These are phyloP conservation scores for Cyberlindnera veronae DNA, from an alignment of 805 yeast species.

Conservation along the genomic window DNA sequence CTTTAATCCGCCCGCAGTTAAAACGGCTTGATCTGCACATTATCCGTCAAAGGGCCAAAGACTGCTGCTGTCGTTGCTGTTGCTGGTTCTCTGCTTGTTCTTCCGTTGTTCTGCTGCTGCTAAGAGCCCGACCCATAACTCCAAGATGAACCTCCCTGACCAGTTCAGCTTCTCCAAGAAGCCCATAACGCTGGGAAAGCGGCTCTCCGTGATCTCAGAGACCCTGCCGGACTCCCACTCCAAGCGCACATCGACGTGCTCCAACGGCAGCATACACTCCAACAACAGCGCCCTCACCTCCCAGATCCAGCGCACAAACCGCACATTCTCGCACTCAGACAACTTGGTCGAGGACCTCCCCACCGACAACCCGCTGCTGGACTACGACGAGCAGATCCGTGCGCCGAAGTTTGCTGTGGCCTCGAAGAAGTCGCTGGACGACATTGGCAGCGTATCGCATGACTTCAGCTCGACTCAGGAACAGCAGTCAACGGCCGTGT, in stretches of 20 bases:
- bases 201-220: slow-evolving; percentile 25
- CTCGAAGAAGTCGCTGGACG: slow-evolving; percentile 15
- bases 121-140: not conserved
- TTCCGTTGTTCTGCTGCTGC: no score
- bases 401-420: slow-evolving; percentile 26
- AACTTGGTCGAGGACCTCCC: slow-evolving; percentile 15
- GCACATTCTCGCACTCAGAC: slow-evolving; percentile 6
- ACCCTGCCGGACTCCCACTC: slow-evolving; percentile 17
- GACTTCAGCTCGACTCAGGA: not conserved
- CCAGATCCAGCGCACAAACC: slow-evolving; percentile 7
- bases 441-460: slow-evolving; percentile 5
- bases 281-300: slow-evolving; percentile 3
- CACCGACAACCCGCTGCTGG: slow-evolving; percentile 26
- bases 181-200: slow-evolving; percentile 20
- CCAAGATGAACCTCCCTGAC: slow-evolving; percentile 6
- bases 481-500: not conserved
- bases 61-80: not conserved
- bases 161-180: slow-evolving; percentile 27
- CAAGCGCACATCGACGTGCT: slow-evolving; percentile 9
- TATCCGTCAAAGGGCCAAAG: not conserved
- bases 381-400: slow-evolving; percentile 28
- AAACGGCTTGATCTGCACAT: not conserved
- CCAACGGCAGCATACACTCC: slow-evolving; percentile 6
- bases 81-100: not conserved
- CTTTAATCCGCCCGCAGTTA: not conserved